phyloP scores from a whole-genome alignment of 306 rosid species.

The Fragaria vesca region DNA sequence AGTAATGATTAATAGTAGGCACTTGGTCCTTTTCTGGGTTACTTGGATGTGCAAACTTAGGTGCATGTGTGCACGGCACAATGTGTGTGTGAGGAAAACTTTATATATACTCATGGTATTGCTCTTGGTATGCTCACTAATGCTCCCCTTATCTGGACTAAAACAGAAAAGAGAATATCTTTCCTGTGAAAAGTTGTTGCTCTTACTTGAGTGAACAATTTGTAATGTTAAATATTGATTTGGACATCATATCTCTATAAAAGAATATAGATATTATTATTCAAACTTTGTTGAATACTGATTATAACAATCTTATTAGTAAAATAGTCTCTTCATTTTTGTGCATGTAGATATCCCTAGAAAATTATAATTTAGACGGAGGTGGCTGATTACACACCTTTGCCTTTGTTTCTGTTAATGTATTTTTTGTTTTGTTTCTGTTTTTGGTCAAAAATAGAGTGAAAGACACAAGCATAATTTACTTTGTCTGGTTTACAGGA shows the following conservation, averaged over 20 bases:
- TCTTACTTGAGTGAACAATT: background rate
- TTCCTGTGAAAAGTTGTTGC: background rate
- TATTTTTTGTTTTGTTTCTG: background rate
- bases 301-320: background rate
- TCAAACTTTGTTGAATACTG: background rate
- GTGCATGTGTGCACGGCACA: background rate
- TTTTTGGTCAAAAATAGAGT: background rate
- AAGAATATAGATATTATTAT: background rate
- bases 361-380: background rate
- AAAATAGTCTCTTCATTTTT: background rate
- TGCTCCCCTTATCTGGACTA: background rate
- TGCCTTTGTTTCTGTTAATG: background rate
- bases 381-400: background rate
- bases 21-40: background rate
- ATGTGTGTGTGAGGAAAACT: background rate
- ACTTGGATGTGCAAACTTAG: background rate
- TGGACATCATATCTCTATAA: background rate
- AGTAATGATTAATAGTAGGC: background rate
- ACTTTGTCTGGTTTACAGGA: slow-evolving; percentile 51
- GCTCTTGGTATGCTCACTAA: background rate
- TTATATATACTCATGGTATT: background rate
- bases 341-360: background rate
- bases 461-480: slow-evolving; percentile 16
- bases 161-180: background rate
- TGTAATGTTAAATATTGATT: background rate